Evolutionary conservation across 192 early-diverging fungal species (phyloP), one percentile per base, ranked within the genome.

Genomic region (Rhizoclosmatium sp.): DNA sequence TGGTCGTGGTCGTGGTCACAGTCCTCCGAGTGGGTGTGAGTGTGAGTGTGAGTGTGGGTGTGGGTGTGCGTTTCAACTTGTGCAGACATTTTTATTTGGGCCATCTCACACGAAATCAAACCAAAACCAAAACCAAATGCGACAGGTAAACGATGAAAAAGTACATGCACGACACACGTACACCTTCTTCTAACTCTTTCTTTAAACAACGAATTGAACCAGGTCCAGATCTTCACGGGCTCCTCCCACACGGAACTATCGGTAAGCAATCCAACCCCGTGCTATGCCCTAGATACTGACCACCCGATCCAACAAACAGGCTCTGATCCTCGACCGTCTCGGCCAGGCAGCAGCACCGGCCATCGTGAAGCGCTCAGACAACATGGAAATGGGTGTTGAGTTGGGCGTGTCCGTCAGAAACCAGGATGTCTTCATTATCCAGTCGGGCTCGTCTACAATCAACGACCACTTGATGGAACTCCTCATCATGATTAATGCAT

Each of bases 401-500:
- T 91, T 98, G 78, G 96, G 95, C 42, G 93, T 93, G 67, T 98
- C 97, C 47, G 97, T 99, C 69, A 94, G 98, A 73, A 93, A 98
- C 65, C 92, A 96, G 82, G 97, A 98, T 85, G 96, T 98, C 40
- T 98, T 92, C 83, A 94, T 99, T 80, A 94, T 99, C 83, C 97
- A 98, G 85, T 95, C 94, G 71, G 97, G 97, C 51, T 98, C 94
- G 10, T 87, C 88, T 69, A 59, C 62, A 41, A 82, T 87, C 71
- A 88, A 88, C 74, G 89, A 90, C 78, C 94, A 97, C 68, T 79
- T 99, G 65, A 99, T 99, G 98, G 98, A 99, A 87, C 90, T 97
- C 65, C 86, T 99, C 56, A 96, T 99, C 67, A 95, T 99, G 95
- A 94, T 99, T 78, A 94, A 95, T 78, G 95, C 98, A 39, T 97